Conservation (phyloP, 306 rosid genomes). For the Quercus variabilis region DNA sequence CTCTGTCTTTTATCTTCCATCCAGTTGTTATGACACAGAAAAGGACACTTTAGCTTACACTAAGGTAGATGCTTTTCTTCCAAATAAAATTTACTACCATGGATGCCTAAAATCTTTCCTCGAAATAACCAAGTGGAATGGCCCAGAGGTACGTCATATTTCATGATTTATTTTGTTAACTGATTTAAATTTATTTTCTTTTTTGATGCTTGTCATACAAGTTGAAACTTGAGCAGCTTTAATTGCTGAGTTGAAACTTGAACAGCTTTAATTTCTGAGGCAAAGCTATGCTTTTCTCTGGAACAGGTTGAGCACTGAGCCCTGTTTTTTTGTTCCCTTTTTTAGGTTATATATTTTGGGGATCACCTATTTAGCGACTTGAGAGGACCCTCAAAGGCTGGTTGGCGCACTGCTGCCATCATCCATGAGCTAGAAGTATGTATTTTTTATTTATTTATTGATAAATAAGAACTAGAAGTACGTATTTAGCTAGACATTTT, state of each 20-base stretch:
- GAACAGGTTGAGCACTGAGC: slow-evolving; percentile 15
- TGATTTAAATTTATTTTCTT: slow-evolving; percentile 6
- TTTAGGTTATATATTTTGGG: slow-evolving; percentile 95
- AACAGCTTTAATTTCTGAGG: slow-evolving; percentile 11
- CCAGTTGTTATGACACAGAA: slow-evolving; percentile 77
- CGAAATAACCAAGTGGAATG: slow-evolving; percentile 87
- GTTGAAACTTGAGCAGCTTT: slow-evolving; percentile 16
- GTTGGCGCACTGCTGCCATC: slow-evolving; percentile 99
- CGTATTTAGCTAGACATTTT: slow-evolving; percentile 13
- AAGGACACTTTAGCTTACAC: slow-evolving; percentile 82
- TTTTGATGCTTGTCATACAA: background rate
- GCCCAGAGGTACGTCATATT: slow-evolving; percentile 76
- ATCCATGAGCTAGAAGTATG: slow-evolving; percentile 88
- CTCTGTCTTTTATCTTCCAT: slow-evolving; percentile 24
- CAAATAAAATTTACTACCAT: slow-evolving; percentile 71
- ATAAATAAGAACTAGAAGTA: slow-evolving; percentile 63
- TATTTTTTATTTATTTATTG: background rate
- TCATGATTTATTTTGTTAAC: slow-evolving; percentile 8
- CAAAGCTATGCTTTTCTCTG: slow-evolving; percentile 5
- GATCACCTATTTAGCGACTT: slow-evolving; percentile 95
- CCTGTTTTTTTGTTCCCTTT: slow-evolving; percentile 15
- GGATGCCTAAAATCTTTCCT: slow-evolving; percentile 96
- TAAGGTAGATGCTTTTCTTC: slow-evolving; percentile 82
- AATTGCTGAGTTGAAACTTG: slow-evolving; percentile 4
- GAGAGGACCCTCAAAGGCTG: slow-evolving; percentile 97